These are phyloP conservation scores for Rhizomucor pusillus DNA, from an alignment of 371 early-diverging fungal genomes.

Conservation along the genomic window DNA sequence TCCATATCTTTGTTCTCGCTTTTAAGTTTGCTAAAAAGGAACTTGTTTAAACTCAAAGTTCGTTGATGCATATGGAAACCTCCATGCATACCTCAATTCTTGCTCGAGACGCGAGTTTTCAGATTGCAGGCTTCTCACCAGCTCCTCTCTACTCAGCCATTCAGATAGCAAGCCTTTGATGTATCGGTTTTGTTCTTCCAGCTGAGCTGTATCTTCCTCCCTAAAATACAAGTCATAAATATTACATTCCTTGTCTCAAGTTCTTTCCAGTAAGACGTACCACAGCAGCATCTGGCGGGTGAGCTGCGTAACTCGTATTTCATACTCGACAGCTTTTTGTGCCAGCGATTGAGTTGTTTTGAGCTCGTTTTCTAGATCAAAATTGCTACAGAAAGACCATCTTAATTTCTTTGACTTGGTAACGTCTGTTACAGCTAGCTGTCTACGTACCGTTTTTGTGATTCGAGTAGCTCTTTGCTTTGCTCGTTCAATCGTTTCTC, in stretches of 20 bases:
- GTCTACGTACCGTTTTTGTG: conserved; percentile 27
- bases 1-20: background rate
- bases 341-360: conserved; percentile 48
- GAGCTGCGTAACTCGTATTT: conserved; percentile 56
- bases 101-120: conserved; percentile 24
- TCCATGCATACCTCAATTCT: conserved; percentile 19
- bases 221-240: conserved; percentile 5
- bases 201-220: conserved; percentile 37
- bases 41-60: no score
- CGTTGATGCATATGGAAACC: background rate
- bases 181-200: conserved; percentile 44
- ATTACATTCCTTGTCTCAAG: no score
- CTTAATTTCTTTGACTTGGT: no score
- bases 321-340: conserved; percentile 49
- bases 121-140: conserved; percentile 35
- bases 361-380: conserved; percentile 52
- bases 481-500: conserved; percentile 25
- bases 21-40: background rate
- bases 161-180: conserved; percentile 39
- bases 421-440: no score
- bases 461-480: conserved; percentile 24
- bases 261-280: conserved; percentile 15
- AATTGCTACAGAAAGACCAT: conserved; percentile 34
- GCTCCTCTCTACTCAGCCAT: conserved; percentile 45
- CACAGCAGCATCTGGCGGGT: conserved; percentile 59